phyloP scores from a whole-genome alignment of 164 flowering plant species.

The Brasenia schreberi region DNA sequence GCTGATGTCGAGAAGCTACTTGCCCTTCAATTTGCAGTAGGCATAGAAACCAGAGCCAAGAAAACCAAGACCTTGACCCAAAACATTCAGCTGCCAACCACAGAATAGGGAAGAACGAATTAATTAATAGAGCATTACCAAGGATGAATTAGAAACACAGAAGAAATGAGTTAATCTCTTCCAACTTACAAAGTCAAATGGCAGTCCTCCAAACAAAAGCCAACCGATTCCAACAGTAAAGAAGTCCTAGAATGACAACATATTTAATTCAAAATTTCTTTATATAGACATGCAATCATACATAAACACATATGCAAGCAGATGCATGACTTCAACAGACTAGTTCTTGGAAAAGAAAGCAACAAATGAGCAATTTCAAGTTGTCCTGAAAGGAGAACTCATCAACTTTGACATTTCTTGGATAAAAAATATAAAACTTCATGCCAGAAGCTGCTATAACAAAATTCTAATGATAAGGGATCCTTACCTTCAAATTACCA shows the following conservation, averaged over 20 bases:
- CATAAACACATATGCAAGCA: no score
- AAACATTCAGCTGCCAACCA: conserved; percentile 49
- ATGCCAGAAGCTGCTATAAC: not conserved
- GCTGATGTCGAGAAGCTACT: conserved; percentile 8
- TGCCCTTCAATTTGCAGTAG: conserved; percentile 46
- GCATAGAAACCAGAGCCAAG: conserved; percentile 86
- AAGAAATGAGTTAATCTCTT: not conserved
- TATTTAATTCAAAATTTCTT: no score
- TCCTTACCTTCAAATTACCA: conserved; percentile 72
- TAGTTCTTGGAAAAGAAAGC: no score
- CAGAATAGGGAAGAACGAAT: not conserved
- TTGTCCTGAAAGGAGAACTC: no score
- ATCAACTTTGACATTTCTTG: no score
- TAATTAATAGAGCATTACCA: not conserved
- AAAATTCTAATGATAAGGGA: not conserved
- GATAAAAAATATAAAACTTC: no score
- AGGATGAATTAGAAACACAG: not conserved
- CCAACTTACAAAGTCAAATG: conserved; percentile 78
- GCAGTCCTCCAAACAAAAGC: conserved; percentile 91
- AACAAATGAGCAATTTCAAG: no score
- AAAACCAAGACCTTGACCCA: conserved; percentile 80
- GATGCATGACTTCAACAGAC: no score
- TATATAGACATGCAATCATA: no score
- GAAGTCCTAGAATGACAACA: conserved; percentile 40
- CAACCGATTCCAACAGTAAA: conserved; percentile 89